Evolutionary conservation across 2,329 filamentous ascomycete genomes (phyloP).

Genomic region (Fusarium oligoseptatum): DNA sequence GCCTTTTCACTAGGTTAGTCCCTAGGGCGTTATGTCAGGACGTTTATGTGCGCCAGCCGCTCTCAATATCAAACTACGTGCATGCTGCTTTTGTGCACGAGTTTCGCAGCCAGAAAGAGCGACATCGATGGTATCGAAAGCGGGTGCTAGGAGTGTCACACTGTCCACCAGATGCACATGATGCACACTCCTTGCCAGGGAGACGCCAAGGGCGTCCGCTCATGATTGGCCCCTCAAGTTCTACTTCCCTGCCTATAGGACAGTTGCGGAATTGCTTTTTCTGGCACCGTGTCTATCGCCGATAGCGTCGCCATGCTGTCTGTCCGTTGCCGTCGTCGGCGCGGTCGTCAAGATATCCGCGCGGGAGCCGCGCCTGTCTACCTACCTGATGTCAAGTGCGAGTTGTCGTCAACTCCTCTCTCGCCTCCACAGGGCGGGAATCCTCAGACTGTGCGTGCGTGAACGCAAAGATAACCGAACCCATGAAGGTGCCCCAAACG

Average conservation of each 20-base stretch:
- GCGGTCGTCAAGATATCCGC: constrained; percentile 13
- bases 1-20: constrained; percentile 26
- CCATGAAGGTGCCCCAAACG: constrained; percentile 21
- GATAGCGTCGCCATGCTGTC: not conserved
- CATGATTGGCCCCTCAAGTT: constrained; percentile 37
- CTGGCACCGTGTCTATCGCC: constrained; percentile 7
- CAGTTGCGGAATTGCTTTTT: constrained; percentile 39
- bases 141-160: constrained; percentile 27
- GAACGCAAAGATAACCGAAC: constrained; percentile 22
- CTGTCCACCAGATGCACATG: constrained; percentile 20
- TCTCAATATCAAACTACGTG: constrained; percentile 18
- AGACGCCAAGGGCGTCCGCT: constrained; percentile 21
- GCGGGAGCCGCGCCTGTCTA: constrained; percentile 15
- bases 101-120: not conserved
- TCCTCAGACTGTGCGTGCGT: constrained; percentile 13
- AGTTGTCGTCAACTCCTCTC: not conserved
- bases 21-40: constrained; percentile 25
- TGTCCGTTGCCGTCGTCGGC: not conserved
- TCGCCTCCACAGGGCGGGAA: not conserved
- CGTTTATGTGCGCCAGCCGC: constrained; percentile 18
- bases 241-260: constrained; percentile 33
- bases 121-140: not conserved
- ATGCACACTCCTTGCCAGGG: constrained; percentile 32
- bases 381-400: not conserved
- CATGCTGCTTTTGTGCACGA: not conserved